Evolutionary conservation across 768 basidiomycete species (phyloP).

Genomic region (Tulasnella sp.): DNA sequence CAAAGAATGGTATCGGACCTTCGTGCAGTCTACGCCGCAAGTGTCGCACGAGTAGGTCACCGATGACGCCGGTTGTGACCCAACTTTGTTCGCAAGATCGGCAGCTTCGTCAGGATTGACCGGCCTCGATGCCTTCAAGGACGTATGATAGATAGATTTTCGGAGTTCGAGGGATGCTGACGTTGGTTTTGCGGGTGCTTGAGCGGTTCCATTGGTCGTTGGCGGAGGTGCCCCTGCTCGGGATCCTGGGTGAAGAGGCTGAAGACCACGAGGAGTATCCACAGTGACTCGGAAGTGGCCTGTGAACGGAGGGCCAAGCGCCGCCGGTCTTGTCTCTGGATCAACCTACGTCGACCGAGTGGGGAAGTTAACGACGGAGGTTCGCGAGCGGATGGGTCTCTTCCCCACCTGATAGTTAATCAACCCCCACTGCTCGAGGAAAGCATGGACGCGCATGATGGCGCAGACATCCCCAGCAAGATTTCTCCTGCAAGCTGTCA

Average conservation of each 20-base stretch:
- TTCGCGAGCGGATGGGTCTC: not conserved
- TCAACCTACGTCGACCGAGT: slow-evolving; percentile 63
- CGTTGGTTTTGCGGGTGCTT: slow-evolving; percentile 40
- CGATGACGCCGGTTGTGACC: slow-evolving; percentile 31
- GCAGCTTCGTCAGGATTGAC: slow-evolving; percentile 66
- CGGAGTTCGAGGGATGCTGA: slow-evolving; percentile 83
- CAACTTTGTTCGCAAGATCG: slow-evolving; percentile 53
- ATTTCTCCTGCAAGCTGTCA: slow-evolving; percentile 94
- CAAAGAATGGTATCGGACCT: slow-evolving; percentile 83
- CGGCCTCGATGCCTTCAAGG: slow-evolving; percentile 73
- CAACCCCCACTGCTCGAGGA: slow-evolving; percentile 97
- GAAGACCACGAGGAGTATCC: slow-evolving; percentile 92
- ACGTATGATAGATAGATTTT: slow-evolving; percentile 82
- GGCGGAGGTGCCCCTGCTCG: slow-evolving; percentile 64
- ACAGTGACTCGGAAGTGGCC: slow-evolving; percentile 98
- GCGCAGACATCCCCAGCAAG: slow-evolving; percentile 97
- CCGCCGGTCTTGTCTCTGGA: slow-evolving; percentile 90
- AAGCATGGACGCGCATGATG: slow-evolving; percentile 98
- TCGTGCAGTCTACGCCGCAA: slow-evolving; percentile 89
- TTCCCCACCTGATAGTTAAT: slow-evolving; percentile 91
- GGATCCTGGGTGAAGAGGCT: slow-evolving; percentile 67
- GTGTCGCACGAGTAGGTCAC: slow-evolving; percentile 80
- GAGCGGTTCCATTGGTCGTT: slow-evolving; percentile 39
- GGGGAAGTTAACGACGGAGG: not conserved
- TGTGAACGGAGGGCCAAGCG: slow-evolving; percentile 94